Conservation (phyloP, 108 stramenopile species). For the Skeletonema marinoi region DNA sequence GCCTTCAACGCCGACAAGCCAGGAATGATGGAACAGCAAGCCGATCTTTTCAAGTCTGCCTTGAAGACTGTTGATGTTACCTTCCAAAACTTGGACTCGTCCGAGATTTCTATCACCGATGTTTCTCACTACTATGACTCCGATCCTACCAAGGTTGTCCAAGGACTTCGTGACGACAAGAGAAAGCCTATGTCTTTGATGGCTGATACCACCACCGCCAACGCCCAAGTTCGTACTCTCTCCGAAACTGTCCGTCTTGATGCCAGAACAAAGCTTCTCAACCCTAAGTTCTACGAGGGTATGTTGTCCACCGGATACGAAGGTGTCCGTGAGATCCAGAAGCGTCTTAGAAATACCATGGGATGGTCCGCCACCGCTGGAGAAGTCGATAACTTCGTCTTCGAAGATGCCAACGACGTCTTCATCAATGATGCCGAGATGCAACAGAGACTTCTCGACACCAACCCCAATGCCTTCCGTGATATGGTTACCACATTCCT, state of each 20-base stretch:
- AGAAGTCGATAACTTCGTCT: slow-evolving; percentile 98
- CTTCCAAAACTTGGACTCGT: slow-evolving; percentile 97
- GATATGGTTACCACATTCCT: slow-evolving; percentile 97
- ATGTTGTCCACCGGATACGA: slow-evolving; percentile 97
- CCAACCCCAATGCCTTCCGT: slow-evolving; percentile 96
- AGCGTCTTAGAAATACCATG: slow-evolving; percentile 97
- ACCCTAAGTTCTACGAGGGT: slow-evolving; percentile 98
- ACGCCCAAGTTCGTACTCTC: slow-evolving; percentile 94
- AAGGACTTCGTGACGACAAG: slow-evolving; percentile 93
- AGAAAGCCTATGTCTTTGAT: slow-evolving; percentile 95
- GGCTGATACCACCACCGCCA: slow-evolving; percentile 98
- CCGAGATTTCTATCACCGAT: slow-evolving; percentile 96
- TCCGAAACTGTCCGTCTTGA: slow-evolving; percentile 96
- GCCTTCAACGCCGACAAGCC: slow-evolving; percentile 98
- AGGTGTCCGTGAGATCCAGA: slow-evolving; percentile 96
- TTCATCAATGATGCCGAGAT: slow-evolving; percentile 96
- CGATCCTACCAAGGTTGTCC: slow-evolving; percentile 97
- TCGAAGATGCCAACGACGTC: slow-evolving; percentile 95
- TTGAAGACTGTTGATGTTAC: slow-evolving; percentile 95
- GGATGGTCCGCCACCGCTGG: slow-evolving; percentile 98
- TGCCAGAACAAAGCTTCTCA: slow-evolving; percentile 96
- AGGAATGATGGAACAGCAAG: slow-evolving; percentile 97
- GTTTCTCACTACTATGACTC: slow-evolving; percentile 97
- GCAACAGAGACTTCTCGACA: slow-evolving; percentile 92
- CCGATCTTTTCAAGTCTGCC: slow-evolving; percentile 93